phyloP scores from a whole-genome alignment of 2,329 filamentous ascomycete genomes.

The Zymoseptoria passerinii region DNA sequence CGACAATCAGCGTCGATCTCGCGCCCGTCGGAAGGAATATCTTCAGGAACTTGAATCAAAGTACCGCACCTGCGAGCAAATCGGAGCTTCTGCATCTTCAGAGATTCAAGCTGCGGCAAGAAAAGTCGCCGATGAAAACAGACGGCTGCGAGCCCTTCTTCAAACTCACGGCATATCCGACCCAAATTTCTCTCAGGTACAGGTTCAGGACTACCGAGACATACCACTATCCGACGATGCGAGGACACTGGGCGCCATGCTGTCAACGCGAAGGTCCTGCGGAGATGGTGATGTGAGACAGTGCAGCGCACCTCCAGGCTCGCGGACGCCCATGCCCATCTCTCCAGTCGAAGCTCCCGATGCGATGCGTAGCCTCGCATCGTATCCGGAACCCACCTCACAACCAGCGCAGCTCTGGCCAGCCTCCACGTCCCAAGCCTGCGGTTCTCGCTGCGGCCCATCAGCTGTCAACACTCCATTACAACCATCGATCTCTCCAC shows the following conservation, averaged over 20 bases:
- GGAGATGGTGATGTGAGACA: background rate
- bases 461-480: background rate
- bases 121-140: slow-evolving; percentile 62
- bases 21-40: slow-evolving; percentile 66
- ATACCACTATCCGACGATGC: background rate
- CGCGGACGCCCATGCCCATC: background rate
- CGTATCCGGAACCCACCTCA: background rate
- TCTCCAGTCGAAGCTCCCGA: background rate
- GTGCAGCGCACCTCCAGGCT: background rate
- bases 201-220: background rate
- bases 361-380: background rate
- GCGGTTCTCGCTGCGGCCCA: background rate
- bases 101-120: slow-evolving; percentile 65
- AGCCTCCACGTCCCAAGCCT: background rate
- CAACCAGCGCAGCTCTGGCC: background rate
- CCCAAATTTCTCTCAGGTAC: slow-evolving; percentile 37
- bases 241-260: background rate
- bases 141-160: slow-evolving; percentile 52
- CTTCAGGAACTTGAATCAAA: slow-evolving; percentile 60
- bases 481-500: background rate
- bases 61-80: slow-evolving; percentile 53
- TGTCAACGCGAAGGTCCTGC: background rate
- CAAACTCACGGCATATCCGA: slow-evolving; percentile 50
- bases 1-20: slow-evolving; percentile 70
- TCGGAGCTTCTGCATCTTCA: slow-evolving; percentile 59